Evolutionary conservation across 192 early-diverging fungal genomes (phyloP).

Genomic region (Geranomyces michiganensis): DNA sequence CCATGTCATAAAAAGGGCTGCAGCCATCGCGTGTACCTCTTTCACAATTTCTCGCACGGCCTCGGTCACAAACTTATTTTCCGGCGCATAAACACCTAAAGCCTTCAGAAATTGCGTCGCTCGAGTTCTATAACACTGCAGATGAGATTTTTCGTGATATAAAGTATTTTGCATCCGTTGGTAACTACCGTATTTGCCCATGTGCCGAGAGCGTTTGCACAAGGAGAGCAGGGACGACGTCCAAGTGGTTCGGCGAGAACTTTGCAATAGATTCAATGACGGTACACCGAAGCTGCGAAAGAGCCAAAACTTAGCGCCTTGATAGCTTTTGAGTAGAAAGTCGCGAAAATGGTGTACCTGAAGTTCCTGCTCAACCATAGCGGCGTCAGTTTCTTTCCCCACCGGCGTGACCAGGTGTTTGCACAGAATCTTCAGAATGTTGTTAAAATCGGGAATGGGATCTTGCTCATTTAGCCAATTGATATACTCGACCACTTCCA

Average conservation of each 20-base stretch:
- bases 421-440: constrained; percentile 31
- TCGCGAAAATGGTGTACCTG: constrained; percentile 1
- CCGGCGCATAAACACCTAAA: constrained; percentile 33
- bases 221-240: constrained; percentile 44
- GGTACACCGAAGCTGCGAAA: constrained; percentile 27
- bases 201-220: constrained; percentile 36
- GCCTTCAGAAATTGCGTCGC: constrained; percentile 30
- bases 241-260: constrained; percentile 24
- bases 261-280: constrained; percentile 39
- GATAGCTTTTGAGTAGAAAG: not conserved
- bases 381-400: not conserved
- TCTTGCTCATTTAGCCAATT: constrained; percentile 48
- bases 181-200: constrained; percentile 36
- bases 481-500: constrained; percentile 43
- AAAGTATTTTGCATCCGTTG: no score
- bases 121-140: constrained; percentile 19
- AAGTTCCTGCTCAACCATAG: not conserved
- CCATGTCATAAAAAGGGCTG: not conserved
- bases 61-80: constrained; percentile 20
- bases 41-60: constrained; percentile 27
- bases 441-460: constrained; percentile 40
- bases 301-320: not conserved
- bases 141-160: no score
- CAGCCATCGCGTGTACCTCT: not conserved
- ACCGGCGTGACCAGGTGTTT: not conserved